phyloP scores from a whole-genome alignment of 2,329 filamentous ascomycete genomes.

The Periconia macrospinosa region DNA sequence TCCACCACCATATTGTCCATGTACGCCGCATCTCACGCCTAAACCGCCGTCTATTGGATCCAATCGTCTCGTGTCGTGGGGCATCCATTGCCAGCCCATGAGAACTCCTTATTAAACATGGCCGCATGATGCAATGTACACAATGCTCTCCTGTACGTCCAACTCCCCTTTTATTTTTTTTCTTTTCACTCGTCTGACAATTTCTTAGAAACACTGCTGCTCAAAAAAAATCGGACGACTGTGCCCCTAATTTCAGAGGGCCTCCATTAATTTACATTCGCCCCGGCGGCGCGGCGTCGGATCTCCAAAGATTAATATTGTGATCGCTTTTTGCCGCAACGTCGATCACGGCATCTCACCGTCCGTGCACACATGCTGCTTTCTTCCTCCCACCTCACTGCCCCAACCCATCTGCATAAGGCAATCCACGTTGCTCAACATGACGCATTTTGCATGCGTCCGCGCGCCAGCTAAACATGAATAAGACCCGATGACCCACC shows the following conservation, averaged over 20 bases:
- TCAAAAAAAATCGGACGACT: background rate
- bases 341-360: background rate
- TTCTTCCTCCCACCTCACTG: background rate
- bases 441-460: background rate
- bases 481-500: background rate
- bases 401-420: background rate
- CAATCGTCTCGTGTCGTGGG: too few species aligned
- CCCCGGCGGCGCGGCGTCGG: too few species aligned
- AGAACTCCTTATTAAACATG: too few species aligned
- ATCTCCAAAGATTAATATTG: background rate
- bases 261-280: background rate
- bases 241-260: background rate
- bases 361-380: background rate
- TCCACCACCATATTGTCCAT: too few species aligned
- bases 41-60: too few species aligned
- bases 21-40: too few species aligned
- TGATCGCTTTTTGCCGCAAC: conserved; percentile 1
- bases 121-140: too few species aligned
- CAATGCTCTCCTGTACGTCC: too few species aligned
- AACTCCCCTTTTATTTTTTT: too few species aligned
- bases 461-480: background rate
- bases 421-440: background rate
- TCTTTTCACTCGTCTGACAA: background rate
- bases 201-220: background rate
- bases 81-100: too few species aligned